Percentiles rank a stretch among this genome's conserved stretches.
phyloP scores from a whole-genome alignment of 2,329 filamentous ascomycete species.

The Microdochium bolleyi region DNA sequence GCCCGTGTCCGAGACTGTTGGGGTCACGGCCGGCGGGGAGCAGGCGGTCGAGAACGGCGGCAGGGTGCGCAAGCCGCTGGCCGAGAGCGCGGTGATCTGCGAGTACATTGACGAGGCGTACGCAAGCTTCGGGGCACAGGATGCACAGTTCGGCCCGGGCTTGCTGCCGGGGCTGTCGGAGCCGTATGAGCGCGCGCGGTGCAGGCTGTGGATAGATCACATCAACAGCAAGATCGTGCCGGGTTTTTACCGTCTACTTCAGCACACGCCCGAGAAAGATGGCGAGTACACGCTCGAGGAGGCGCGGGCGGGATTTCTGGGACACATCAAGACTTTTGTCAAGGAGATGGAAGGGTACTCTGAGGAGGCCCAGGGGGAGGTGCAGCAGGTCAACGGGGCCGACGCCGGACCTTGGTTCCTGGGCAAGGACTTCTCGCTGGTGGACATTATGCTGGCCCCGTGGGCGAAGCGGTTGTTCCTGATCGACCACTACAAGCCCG shows the following conservation, averaged over 20 bases:
- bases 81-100: slow-evolving; percentile 65
- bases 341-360: slow-evolving; percentile 45
- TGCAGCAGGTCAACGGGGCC: neutral
- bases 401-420: slow-evolving; percentile 57
- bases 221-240: slow-evolving; percentile 60
- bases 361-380: slow-evolving; percentile 5
- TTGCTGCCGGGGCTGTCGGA: slow-evolving; percentile 46
- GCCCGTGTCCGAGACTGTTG: slow-evolving; percentile 13
- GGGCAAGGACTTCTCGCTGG: slow-evolving; percentile 53
- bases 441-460: slow-evolving; percentile 65
- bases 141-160: slow-evolving; percentile 25
- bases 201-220: slow-evolving; percentile 69
- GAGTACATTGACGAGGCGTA: slow-evolving; percentile 72
- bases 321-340: slow-evolving; percentile 50
- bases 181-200: slow-evolving; percentile 56
- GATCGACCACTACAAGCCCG: slow-evolving; percentile 65
- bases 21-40: neutral
- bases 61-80: slow-evolving; percentile 47
- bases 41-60: neutral
- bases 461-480: slow-evolving; percentile 67
- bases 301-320: slow-evolving; percentile 49
- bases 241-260: slow-evolving; percentile 55
- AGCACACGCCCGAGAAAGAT: slow-evolving; percentile 42
- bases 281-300: slow-evolving; percentile 35
- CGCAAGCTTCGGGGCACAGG: slow-evolving; percentile 27